These are phyloP conservation scores for Colletotrichum gloeosporioides DNA, from an alignment of 2,329 filamentous ascomycete species.

Conservation along the genomic window DNA sequence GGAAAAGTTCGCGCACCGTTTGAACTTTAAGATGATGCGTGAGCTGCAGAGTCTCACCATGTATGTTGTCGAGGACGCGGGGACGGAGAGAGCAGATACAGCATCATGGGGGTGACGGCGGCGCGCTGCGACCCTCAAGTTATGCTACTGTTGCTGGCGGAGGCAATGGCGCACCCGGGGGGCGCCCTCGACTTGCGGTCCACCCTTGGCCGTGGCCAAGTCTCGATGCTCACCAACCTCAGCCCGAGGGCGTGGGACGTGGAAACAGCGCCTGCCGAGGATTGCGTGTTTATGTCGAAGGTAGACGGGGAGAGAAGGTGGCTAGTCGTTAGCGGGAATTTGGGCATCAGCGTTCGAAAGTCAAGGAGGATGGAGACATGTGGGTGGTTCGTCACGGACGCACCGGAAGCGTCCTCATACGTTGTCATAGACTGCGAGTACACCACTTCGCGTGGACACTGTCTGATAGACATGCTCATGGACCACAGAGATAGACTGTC, in stretches of 20 bases:
- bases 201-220: not conserved
- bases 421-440: not conserved
- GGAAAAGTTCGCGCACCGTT: not conserved
- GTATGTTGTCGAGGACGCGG: not conserved
- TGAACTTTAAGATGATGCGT: not conserved
- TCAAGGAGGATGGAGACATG: not conserved
- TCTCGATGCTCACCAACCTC: not conserved
- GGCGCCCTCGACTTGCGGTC: not conserved
- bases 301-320: not conserved
- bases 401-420: not conserved
- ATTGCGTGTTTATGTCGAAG: not conserved
- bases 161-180: not conserved
- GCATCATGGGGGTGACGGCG: not conserved
- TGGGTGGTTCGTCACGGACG: not conserved
- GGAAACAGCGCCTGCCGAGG: not conserved
- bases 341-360: not conserved
- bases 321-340: not conserved
- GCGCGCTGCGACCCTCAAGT: not conserved
- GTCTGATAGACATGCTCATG: not conserved
- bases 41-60: not conserved
- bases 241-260: not conserved
- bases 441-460: not conserved
- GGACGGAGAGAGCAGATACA: not conserved
- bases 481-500: not conserved
- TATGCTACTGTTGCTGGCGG: not conserved